Conservation (phyloP, 2,329 filamentous ascomycete genomes). For the Magnaporthiopsis incrustans region DNA sequence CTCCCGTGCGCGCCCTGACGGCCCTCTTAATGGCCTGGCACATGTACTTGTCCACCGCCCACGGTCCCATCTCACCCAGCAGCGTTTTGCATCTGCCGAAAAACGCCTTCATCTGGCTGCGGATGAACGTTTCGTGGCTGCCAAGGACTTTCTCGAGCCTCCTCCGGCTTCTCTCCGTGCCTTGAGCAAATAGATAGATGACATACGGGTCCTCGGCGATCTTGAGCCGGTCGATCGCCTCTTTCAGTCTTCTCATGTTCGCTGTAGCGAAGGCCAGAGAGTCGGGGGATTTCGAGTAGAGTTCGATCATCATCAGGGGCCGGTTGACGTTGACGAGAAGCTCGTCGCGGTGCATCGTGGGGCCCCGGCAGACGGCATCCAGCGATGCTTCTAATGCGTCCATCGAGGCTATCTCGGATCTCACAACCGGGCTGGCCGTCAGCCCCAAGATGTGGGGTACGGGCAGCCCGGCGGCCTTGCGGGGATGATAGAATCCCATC, state of each 20-base stretch:
- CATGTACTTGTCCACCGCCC: conserved; percentile 63
- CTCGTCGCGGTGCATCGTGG: conserved; percentile 60
- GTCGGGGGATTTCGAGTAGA: conserved; percentile 23
- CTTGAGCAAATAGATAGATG: conserved; percentile 32
- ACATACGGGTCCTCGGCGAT: conserved; percentile 56
- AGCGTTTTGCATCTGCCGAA: conserved; percentile 42
- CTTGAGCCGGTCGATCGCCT: conserved; percentile 36
- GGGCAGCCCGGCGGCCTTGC: conserved; percentile 24
- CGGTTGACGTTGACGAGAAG: conserved; percentile 59
- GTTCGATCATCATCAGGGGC: conserved; percentile 42
- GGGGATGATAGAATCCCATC: conserved; percentile 58
- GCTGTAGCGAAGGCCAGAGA: conserved; percentile 22
- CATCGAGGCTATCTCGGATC: conserved; percentile 45
- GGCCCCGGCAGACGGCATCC: conserved; percentile 60
- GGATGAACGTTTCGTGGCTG: conserved; percentile 42
- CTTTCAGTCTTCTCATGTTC: conserved; percentile 35
- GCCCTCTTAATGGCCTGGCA: conserved; percentile 33
- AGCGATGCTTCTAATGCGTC: conserved; percentile 60
- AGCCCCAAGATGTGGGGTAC: conserved; percentile 68
- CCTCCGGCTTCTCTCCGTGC: conserved; percentile 30
- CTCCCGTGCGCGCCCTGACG: conserved; percentile 13
- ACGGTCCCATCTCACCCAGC: conserved; percentile 51
- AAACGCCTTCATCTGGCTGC: conserved; percentile 48
- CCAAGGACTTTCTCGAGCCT: conserved; percentile 29
- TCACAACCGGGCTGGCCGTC: conserved; percentile 70